These are phyloP conservation scores for Eucalyptus caleyi DNA, from an alignment of 345 rosid species.

Conservation along the genomic window DNA sequence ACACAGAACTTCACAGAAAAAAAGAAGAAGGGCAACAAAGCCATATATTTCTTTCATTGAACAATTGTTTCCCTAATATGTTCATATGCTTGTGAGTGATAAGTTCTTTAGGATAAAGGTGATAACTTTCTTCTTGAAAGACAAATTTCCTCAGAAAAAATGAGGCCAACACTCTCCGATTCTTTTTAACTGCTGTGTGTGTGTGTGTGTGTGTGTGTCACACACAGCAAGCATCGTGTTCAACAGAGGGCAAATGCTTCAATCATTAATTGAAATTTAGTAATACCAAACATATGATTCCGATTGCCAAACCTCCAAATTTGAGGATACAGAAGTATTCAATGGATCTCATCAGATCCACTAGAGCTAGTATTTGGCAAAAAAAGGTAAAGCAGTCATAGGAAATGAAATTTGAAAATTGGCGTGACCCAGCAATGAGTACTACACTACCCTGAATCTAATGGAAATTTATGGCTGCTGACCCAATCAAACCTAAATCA, in stretches of 20 bases:
- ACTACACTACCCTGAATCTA: background rate
- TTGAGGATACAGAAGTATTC: background rate
- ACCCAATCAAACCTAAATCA: background rate
- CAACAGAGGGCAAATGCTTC: background rate
- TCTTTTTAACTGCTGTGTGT: background rate
- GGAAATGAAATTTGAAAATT: background rate
- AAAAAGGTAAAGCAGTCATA: background rate
- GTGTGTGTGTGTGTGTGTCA: background rate
- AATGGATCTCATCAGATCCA: background rate
- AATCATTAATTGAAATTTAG: background rate
- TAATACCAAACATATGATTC: background rate
- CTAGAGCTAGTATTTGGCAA: background rate
- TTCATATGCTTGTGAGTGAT: background rate
- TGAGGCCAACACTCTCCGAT: background rate
- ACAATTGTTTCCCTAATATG: background rate
- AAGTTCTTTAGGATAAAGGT: background rate
- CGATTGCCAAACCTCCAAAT: background rate
- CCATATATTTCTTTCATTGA: background rate
- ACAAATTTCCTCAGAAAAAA: background rate
- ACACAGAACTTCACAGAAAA: background rate
- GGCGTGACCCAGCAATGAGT: background rate
- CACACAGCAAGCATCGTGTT: background rate
- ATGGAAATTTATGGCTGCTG: background rate
- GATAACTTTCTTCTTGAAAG: background rate
- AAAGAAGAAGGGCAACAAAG: background rate